Conservation (phyloP, 2,329 filamentous ascomycete genomes). For the Cyphellophora attinorum region DNA sequence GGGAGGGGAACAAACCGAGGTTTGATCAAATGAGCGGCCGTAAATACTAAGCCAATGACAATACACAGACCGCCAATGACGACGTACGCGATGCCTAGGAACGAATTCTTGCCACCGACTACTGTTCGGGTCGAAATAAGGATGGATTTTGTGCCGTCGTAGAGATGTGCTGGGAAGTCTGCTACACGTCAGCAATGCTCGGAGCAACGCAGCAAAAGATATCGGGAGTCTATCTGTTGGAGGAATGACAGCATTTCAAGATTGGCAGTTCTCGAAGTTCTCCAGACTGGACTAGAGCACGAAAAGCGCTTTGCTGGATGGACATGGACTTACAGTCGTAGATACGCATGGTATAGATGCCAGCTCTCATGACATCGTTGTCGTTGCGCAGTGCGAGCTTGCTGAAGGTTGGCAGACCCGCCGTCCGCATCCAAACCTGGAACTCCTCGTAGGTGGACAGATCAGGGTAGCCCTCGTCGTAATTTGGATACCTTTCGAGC, state of each 20-base stretch:
- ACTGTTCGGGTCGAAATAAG: constrained; percentile 67
- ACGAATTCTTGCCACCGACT: constrained; percentile 90
- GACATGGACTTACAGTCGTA: constrained; percentile 56
- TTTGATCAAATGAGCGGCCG: constrained; percentile 80
- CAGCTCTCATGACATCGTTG: constrained; percentile 52
- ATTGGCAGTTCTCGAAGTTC: constrained; percentile 1
- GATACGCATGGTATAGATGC: constrained; percentile 69
- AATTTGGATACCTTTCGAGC: constrained; percentile 57
- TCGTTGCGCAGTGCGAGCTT: constrained; percentile 86
- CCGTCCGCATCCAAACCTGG: constrained; percentile 98
- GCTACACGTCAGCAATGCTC: constrained; percentile 10
- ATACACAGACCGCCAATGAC: constrained; percentile 91
- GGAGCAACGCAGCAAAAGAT: constrained; percentile 1
- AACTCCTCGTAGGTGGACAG: constrained; percentile 71
- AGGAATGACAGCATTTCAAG: no score
- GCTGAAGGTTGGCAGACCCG: constrained; percentile 86
- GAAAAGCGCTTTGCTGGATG: constrained; percentile 17
- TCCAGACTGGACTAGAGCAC: constrained; percentile 2
- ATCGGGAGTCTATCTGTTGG: constrained; percentile 4
- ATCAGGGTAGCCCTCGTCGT: constrained; percentile 69
- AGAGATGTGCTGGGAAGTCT: constrained; percentile 67
- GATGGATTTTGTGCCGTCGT: constrained; percentile 45
- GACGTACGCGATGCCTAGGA: constrained; percentile 91
- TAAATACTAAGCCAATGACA: constrained; percentile 77
- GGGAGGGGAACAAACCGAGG: constrained; percentile 55